Evolutionary conservation across 306 rosid species (phyloP).

Genomic region (Sesbania bispinosa): DNA sequence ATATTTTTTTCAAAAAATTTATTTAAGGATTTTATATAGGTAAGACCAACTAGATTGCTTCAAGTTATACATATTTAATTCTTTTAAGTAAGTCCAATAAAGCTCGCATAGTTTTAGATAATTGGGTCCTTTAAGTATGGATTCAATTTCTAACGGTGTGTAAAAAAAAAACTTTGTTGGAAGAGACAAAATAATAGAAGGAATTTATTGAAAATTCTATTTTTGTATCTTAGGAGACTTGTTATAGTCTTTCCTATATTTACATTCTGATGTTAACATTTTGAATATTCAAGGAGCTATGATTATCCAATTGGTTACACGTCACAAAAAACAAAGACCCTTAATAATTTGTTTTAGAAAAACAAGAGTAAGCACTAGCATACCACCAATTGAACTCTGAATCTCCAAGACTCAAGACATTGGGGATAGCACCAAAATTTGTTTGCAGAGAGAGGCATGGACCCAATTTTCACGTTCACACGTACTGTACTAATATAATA

Average conservation of each 20-base stretch:
- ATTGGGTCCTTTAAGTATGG: too few species aligned
- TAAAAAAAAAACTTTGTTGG: too few species aligned
- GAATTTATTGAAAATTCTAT: too few species aligned
- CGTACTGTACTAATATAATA: neutral
- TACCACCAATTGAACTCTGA: neutral
- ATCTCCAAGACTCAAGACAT: neutral
- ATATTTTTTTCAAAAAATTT: neutral
- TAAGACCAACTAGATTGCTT: too few species aligned
- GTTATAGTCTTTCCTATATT: too few species aligned
- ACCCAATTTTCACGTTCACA: constrained; percentile 1
- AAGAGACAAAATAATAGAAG: too few species aligned
- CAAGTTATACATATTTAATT: too few species aligned
- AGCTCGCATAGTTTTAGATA: too few species aligned
- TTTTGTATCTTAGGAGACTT: too few species aligned
- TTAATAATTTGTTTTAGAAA: neutral
- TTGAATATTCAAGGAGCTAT: neutral
- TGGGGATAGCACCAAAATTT: neutral
- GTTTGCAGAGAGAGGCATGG: neutral
- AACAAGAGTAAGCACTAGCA: neutral
- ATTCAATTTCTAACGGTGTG: too few species aligned
- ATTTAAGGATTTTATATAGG: neutral
- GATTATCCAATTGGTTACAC: neutral
- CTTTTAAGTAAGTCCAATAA: too few species aligned
- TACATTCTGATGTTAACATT: too few species aligned
- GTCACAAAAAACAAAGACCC: neutral